Percentiles rank a stretch among this genome's conserved stretches.
These are phyloP conservation scores for Penicillium thymicola DNA, from an alignment of 2,329 filamentous ascomycete species.

Conservation along the genomic window DNA sequence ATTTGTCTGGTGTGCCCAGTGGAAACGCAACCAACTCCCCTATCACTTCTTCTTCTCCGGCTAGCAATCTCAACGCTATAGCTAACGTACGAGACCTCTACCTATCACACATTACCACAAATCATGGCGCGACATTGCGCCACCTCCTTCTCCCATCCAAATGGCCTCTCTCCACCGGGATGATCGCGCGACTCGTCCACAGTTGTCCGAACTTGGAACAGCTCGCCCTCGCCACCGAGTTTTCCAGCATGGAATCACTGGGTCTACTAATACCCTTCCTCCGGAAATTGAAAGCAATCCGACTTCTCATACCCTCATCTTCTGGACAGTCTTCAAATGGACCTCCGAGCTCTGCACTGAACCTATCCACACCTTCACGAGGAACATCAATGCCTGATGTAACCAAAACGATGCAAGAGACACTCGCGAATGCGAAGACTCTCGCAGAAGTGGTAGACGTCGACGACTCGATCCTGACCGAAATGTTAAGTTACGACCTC, in stretches of 20 bases:
- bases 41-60: conserved; percentile 22
- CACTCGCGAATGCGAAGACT: conserved; percentile 18
- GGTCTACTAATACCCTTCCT: conserved; percentile 41
- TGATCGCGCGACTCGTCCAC: conserved; percentile 52
- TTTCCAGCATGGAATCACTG: conserved; percentile 39
- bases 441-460: conserved; percentile 38
- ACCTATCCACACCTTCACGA: neutral
- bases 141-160: conserved; percentile 57
- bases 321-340: conserved; percentile 9
- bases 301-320: conserved; percentile 39
- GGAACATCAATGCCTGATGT: neutral
- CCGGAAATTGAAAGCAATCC: conserved; percentile 39
- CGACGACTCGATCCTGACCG: conserved; percentile 34
- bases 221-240: conserved; percentile 51
- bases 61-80: conserved; percentile 26
- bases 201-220: conserved; percentile 58
- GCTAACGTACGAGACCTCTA: conserved; percentile 45
- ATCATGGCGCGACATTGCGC: conserved; percentile 52
- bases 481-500: conserved; percentile 31
- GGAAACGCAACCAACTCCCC: conserved; percentile 22
- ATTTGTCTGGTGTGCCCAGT: conserved; percentile 10
- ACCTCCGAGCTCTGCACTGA: conserved; percentile 1
- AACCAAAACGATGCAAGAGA: conserved; percentile 8
- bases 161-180: conserved; percentile 51
- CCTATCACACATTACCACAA: conserved; percentile 50